Percentiles rank a stretch among this genome's conserved stretches.
phyloP scores from a whole-genome alignment of 164 flowering plant genomes.

The Sextonia rubra region DNA sequence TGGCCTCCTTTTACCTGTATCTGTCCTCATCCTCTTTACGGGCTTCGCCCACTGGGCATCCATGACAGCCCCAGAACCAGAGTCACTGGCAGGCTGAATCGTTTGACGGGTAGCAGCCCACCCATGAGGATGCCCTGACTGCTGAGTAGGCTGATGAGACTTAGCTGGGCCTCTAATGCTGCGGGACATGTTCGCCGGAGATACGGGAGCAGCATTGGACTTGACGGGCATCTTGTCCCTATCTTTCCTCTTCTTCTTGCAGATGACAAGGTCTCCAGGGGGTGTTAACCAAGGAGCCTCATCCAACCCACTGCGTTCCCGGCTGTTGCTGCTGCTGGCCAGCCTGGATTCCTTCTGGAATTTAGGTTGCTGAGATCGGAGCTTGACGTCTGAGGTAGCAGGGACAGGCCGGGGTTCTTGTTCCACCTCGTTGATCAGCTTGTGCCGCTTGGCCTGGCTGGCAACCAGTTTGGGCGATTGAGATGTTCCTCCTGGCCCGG shows the following conservation, averaged over 20 bases:
- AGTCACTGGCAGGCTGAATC: slow-evolving; percentile 33
- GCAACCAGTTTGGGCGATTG: slow-evolving; percentile 39
- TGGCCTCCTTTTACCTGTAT: slow-evolving; percentile 82
- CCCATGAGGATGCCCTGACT: slow-evolving; percentile 32
- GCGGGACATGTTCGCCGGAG: slow-evolving; percentile 50
- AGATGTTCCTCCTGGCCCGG: slow-evolving; percentile 38
- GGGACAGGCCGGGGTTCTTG: slow-evolving; percentile 32
- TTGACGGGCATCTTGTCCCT: slow-evolving; percentile 62
- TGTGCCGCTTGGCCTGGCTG: slow-evolving; percentile 55
- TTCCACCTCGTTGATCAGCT: slow-evolving; percentile 47
- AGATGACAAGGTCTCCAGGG: slow-evolving; percentile 91
- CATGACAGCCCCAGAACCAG: slow-evolving; percentile 30
- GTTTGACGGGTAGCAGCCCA: slow-evolving; percentile 44
- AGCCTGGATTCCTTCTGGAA: slow-evolving; percentile 56
- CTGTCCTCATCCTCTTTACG: slow-evolving; percentile 90
- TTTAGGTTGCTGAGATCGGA: slow-evolving; percentile 28
- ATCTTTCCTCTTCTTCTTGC: slow-evolving; percentile 97
- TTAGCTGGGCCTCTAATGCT: slow-evolving; percentile 22
- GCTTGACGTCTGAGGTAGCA: slow-evolving; percentile 35
- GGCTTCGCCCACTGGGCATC: slow-evolving; percentile 78
- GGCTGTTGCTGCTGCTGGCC: slow-evolving; percentile 38
- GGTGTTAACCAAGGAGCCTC: slow-evolving; percentile 59
- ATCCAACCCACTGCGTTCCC: slow-evolving; percentile 40
- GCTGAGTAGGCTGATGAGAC: slow-evolving; percentile 32
- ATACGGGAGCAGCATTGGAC: slow-evolving; percentile 55